Percentiles rank a stretch among this genome's conserved stretches.
Evolutionary conservation across 805 yeast species (phyloP).

Genomic region (Torulaspora delbrueckii): DNA sequence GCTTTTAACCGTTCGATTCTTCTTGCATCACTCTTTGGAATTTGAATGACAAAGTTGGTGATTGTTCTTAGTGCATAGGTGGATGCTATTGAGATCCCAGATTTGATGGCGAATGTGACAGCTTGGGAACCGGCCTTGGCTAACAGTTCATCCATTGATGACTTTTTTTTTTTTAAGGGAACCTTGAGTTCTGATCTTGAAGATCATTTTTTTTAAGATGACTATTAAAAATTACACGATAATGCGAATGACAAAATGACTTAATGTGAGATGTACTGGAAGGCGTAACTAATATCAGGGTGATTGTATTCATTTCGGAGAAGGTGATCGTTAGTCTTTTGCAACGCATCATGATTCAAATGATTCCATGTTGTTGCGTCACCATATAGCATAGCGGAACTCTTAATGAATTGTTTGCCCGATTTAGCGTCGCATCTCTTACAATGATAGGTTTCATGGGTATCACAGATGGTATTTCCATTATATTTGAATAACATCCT

Average conservation of each 20-base stretch:
- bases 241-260: background rate
- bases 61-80: conserved; percentile 66
- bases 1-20: conserved; percentile 41
- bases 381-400: conserved; percentile 91
- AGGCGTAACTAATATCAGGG: conserved; percentile 75
- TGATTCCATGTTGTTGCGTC: conserved; percentile 99
- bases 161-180: background rate
- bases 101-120: conserved; percentile 71
- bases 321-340: conserved; percentile 67
- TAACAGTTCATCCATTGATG: conserved; percentile 39
- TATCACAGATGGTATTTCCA: conserved; percentile 69
- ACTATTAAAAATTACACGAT: background rate
- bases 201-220: background rate
- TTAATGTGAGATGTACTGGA: conserved; percentile 85
- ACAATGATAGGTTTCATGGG: conserved; percentile 89
- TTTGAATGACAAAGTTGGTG: conserved; percentile 42
- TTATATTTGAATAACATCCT: conserved; percentile 70
- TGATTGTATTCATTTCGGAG: conserved; percentile 66
- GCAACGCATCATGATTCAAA: conserved; percentile 57
- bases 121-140: conserved; percentile 68
- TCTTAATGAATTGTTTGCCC: conserved; percentile 56
- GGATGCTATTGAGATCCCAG: conserved; percentile 71
- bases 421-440: conserved; percentile 55
- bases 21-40: conserved; percentile 48
- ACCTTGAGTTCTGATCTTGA: no score